Evolutionary conservation across 805 yeast species (phyloP), one percentile per base, ranked within the genome.

Genomic region (Blastobotrys attinorum): DNA sequence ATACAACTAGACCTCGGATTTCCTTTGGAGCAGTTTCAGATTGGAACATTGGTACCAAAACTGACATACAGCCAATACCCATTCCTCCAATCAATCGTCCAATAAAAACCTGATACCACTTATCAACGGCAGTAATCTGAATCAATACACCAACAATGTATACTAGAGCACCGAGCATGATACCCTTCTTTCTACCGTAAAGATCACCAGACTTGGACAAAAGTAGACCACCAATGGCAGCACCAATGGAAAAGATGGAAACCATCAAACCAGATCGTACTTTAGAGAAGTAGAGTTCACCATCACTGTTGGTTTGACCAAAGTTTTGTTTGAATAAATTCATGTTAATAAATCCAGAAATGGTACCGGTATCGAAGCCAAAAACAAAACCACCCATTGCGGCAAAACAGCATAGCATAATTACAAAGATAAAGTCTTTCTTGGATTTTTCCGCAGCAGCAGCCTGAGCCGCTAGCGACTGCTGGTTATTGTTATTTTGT

Each of bases 11-110:
- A 53, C 94, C 94, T 66, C 94, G 72, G 40, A 83, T 75, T 72
- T 83, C 79, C 54, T 74, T 78, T 22, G 92, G 92, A 15, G 87
- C 75, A 31, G 84, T 79, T 61, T 83, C 86, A 25, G 89, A 82
- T 68, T 81, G 81, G 59, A 83, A 83, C 60, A 85, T 65, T 40
- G 94, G 89, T 27, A 82, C 83, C 46, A 81, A 70, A 36, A 88
- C 86, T 31, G 89, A 77, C 32, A 83, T 71, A 48, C 78, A 76
- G 53, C 95, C 95, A 47, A 85, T 86, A 46, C 85, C 84, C 8
- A 82, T 53, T 46, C 95, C 95, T 22, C 85, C 79, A 50, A 84
- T 65, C 22, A 75, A 73, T 57, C 92, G 70, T 3, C 90, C 90
- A n/a, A 75, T 78, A 50, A 79, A 73, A 78, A 60, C 7, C 70